phyloP scores from a whole-genome alignment of 2,329 filamentous ascomycete genomes.

The Magnaporthiopsis incrustans region DNA sequence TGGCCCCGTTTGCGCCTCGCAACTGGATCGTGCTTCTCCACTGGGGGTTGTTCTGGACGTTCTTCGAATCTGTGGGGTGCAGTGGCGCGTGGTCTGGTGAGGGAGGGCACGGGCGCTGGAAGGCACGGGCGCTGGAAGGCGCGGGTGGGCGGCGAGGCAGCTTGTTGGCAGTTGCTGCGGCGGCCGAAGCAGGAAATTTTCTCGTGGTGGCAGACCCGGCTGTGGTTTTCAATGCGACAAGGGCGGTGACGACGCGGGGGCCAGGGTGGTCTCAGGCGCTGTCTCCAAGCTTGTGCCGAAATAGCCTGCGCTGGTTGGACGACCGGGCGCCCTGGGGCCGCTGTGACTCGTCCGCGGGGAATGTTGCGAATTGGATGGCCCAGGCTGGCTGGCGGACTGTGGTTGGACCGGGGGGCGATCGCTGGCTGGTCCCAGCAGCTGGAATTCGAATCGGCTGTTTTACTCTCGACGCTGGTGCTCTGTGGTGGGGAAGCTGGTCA shows the following conservation, averaged over 20 bases:
- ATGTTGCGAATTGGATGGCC: neutral
- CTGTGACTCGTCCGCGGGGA: neutral
- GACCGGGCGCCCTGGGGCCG: neutral
- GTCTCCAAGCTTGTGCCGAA: neutral
- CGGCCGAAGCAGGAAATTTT: constrained; percentile 4
- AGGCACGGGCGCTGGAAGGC: neutral
- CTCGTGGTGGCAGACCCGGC: neutral
- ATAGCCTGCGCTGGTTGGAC: constrained; percentile 1
- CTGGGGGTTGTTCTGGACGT: constrained; percentile 5
- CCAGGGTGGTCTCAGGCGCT: neutral
- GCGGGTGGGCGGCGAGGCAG: neutral
- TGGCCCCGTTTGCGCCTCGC: constrained; percentile 2
- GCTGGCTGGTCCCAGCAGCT: neutral
- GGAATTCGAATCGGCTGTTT: neutral
- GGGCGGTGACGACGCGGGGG: constrained; percentile 4
- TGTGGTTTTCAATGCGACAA: constrained; percentile 1
- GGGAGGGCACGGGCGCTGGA: neutral
- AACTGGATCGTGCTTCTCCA: neutral
- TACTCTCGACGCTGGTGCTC: neutral
- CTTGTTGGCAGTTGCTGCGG: neutral
- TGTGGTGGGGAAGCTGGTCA: neutral
- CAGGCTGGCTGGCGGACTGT: neutral
- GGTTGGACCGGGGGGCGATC: neutral
- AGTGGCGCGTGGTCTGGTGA: neutral
- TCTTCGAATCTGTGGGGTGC: constrained; percentile 6